Percentiles rank a stretch among this genome's conserved stretches.
phyloP scores from a whole-genome alignment of 768 basidiomycete genomes.

The Pholiota microspora region DNA sequence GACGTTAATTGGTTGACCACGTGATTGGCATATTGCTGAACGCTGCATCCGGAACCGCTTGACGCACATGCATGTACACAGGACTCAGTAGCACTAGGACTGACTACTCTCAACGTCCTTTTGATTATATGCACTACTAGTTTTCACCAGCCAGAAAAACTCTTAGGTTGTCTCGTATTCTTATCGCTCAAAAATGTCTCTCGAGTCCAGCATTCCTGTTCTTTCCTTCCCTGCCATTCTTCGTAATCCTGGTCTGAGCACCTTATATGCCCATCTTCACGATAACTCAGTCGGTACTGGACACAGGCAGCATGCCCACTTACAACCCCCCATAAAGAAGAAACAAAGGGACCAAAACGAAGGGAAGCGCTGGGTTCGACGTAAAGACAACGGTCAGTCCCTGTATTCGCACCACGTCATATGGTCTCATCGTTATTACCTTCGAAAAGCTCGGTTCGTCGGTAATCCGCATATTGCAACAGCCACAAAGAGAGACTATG shows the following conservation, averaged over 20 bases:
- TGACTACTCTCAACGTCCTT: no score
- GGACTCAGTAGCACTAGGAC: no score
- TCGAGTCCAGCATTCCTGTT: constrained; percentile 24
- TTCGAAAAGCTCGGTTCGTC: constrained; percentile 64
- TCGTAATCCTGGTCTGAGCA: constrained; percentile 52
- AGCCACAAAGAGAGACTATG: constrained; percentile 60
- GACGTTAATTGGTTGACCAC: no score
- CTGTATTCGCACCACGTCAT: background rate
- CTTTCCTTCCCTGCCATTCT: constrained; percentile 75
- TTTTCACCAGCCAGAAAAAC: background rate
- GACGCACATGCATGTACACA: no score
- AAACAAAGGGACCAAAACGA: constrained; percentile 57
- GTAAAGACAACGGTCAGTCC: constrained; percentile 72
- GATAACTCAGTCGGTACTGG: constrained; percentile 13
- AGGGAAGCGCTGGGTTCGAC: constrained; percentile 74
- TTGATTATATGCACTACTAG: no score
- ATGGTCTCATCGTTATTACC: no score
- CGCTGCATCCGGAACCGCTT: no score
- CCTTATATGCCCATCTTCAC: constrained; percentile 54
- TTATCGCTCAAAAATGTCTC: background rate
- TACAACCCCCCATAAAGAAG: constrained; percentile 33
- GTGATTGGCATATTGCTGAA: no score
- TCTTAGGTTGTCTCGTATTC: background rate
- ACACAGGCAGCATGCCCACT: constrained; percentile 11
- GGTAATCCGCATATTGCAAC: constrained; percentile 70